A percentile compares a stretch with the other conserved stretches of the same genome.
phyloP scores from a whole-genome alignment of 2,329 filamentous ascomycete genomes.

The Aschersonia sp. region DNA sequence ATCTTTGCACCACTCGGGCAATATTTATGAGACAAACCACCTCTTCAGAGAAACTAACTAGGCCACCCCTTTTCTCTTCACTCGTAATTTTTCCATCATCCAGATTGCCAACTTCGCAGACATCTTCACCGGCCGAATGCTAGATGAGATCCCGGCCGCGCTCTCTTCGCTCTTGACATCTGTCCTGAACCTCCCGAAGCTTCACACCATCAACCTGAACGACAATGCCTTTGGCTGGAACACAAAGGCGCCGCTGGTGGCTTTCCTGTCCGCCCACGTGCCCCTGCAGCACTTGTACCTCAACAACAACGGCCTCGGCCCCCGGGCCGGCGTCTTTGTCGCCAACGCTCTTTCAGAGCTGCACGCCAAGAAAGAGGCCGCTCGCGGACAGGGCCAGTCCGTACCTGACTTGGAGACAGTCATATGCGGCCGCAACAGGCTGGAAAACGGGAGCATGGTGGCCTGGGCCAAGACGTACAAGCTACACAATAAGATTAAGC shows the following conservation, averaged over 20 bases:
- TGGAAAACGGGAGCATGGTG: constrained; percentile 92
- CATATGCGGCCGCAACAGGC: constrained; percentile 86
- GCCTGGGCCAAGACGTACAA: constrained; percentile 84
- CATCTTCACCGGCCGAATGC: constrained; percentile 89
- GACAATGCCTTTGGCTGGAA: constrained; percentile 98
- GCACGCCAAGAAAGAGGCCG: constrained; percentile 69
- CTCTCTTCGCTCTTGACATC: constrained; percentile 74
- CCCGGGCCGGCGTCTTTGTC: constrained; percentile 76
- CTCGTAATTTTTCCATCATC: neutral
- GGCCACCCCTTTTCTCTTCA: no score
- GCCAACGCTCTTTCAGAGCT: constrained; percentile 76
- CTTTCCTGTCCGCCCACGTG: constrained; percentile 76
- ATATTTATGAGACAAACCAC: neutral
- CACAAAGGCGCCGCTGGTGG: constrained; percentile 81
- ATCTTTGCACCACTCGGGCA: neutral
- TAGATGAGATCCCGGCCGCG: constrained; percentile 86
- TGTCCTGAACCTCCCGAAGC: constrained; percentile 69
- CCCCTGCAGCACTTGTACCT: constrained; percentile 89
- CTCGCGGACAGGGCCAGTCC: constrained; percentile 53
- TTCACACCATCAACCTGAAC: constrained; percentile 87
- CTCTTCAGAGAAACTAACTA: no score
- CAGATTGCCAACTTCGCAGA: constrained; percentile 81
- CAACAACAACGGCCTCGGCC: constrained; percentile 96
- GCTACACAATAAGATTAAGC: constrained; percentile 67
- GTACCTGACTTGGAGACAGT: constrained; percentile 88